Conservation (phyloP, 352 stramenopile species). For the Thraustochytrium striatum region DNA sequence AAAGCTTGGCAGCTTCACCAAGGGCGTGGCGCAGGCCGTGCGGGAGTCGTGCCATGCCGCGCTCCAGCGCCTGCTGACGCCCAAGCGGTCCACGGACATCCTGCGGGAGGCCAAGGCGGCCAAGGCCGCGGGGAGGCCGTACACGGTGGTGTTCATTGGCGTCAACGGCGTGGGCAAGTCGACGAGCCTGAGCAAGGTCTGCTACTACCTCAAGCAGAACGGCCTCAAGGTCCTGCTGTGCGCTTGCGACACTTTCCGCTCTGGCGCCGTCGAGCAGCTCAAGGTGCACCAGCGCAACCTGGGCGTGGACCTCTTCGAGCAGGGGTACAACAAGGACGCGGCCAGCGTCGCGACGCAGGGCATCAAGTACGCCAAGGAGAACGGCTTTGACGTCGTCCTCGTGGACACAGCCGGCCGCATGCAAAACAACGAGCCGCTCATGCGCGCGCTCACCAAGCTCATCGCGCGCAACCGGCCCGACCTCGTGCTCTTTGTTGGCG, state of each 20-base stretch:
- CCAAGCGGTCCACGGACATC: conserved; percentile 90
- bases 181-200: conserved; percentile 95
- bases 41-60: conserved; percentile 87
- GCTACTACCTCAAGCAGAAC: conserved; percentile 97
- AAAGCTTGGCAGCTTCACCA: conserved; percentile 86
- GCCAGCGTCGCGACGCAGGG: conserved; percentile 84
- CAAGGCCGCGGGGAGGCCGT: conserved; percentile 69
- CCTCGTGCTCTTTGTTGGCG: conserved; percentile 96
- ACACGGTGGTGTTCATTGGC: conserved; percentile 96
- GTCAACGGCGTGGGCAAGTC: conserved; percentile 98
- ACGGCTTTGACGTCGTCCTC: conserved; percentile 91
- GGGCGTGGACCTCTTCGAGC: conserved; percentile 90
- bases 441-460: conserved; percentile 94
- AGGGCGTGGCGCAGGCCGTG: conserved; percentile 79
- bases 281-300: conserved; percentile 93
- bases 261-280: conserved; percentile 95
- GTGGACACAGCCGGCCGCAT: conserved; percentile 97
- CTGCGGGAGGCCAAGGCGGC: conserved; percentile 76
- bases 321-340: conserved; percentile 93
- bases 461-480: conserved; percentile 93
- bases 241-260: conserved; percentile 97
- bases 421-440: conserved; percentile 99
- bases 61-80: conserved; percentile 88
- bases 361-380: conserved; percentile 86
- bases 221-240: conserved; percentile 86